Conservation (phyloP, 441 rosid species). For the Croton setiger region DNA sequence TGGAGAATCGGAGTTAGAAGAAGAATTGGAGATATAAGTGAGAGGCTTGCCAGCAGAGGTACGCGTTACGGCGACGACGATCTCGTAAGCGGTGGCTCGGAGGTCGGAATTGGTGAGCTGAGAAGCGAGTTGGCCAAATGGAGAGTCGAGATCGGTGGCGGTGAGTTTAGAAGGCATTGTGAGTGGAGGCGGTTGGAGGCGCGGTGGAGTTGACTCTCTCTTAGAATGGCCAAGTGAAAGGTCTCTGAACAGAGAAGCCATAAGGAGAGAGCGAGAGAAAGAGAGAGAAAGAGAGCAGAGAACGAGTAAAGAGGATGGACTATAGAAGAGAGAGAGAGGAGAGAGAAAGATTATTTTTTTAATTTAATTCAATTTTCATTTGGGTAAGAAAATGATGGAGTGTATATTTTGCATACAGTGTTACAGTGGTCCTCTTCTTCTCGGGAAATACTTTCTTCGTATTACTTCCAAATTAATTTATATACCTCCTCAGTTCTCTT, state of each 20-base stretch:
- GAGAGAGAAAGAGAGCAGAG: slow-evolving; percentile 20
- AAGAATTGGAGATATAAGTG: slow-evolving; percentile 27
- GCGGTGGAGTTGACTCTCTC: slow-evolving; percentile 57
- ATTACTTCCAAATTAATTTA: no score
- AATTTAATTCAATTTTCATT: no score
- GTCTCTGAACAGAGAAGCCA: slow-evolving; percentile 95
- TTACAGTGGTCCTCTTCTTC: no score
- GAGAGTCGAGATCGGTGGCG: slow-evolving; percentile 58
- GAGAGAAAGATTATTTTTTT: no score
- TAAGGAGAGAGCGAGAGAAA: slow-evolving; percentile 13
- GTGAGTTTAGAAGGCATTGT: slow-evolving; percentile 28
- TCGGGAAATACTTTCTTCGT: no score
- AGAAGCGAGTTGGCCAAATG: slow-evolving; percentile 67
- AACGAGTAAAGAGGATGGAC: no score
- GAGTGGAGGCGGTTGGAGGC: slow-evolving; percentile 24
- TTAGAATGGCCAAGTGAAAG: slow-evolving; percentile 78
- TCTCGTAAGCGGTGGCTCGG: slow-evolving; percentile 79
- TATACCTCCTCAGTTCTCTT: no score
- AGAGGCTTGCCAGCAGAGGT: slow-evolving; percentile 79
- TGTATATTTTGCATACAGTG: no score
- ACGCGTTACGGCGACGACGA: slow-evolving; percentile 81
- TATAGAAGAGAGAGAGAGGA: no score
- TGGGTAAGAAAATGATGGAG: no score
- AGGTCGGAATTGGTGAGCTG: slow-evolving; percentile 77
- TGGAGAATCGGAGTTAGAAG: slow-evolving; percentile 43